phyloP scores from a whole-genome alignment of 2,329 filamentous ascomycete genomes.

The Stagonosporopsis vannaccii region DNA sequence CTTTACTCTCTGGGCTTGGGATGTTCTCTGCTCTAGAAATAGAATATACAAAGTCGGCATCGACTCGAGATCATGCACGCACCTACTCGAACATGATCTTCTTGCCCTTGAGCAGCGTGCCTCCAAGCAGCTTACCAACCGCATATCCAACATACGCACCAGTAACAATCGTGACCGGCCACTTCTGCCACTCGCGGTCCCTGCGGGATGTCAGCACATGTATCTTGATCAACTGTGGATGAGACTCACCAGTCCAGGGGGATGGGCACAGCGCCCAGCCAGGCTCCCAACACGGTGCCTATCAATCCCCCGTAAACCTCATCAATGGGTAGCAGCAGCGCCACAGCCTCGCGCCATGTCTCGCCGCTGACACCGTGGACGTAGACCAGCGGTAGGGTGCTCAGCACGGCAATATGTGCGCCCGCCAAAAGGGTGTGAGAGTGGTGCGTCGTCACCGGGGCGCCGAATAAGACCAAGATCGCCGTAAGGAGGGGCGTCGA shows the following conservation, averaged over 20 bases:
- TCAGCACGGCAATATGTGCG: conserved; percentile 80
- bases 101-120: conserved; percentile 57
- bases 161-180: conserved; percentile 89
- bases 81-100: conserved; percentile 53
- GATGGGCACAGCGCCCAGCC: conserved; percentile 94
- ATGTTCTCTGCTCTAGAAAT: not conserved
- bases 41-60: not conserved
- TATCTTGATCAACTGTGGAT: not conserved
- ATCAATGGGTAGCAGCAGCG: conserved; percentile 76
- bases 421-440: conserved; percentile 80
- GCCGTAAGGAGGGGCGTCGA: conserved; percentile 65
- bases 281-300: conserved; percentile 82
- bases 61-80: not conserved
- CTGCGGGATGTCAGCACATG: conserved; percentile 43
- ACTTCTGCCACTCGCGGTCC: conserved; percentile 98
- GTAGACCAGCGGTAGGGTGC: conserved; percentile 82
- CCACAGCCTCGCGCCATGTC: conserved; percentile 74
- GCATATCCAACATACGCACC: conserved; percentile 83
- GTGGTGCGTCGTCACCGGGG: conserved; percentile 83
- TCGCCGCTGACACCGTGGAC: conserved; percentile 77
- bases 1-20: not conserved
- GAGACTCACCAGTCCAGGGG: conserved; percentile 81
- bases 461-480: conserved; percentile 85
- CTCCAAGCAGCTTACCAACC: conserved; percentile 69
- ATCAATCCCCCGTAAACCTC: conserved; percentile 82